Conservation (phyloP, 805 yeast genomes). For the Kodamaea neixiangensis region DNA sequence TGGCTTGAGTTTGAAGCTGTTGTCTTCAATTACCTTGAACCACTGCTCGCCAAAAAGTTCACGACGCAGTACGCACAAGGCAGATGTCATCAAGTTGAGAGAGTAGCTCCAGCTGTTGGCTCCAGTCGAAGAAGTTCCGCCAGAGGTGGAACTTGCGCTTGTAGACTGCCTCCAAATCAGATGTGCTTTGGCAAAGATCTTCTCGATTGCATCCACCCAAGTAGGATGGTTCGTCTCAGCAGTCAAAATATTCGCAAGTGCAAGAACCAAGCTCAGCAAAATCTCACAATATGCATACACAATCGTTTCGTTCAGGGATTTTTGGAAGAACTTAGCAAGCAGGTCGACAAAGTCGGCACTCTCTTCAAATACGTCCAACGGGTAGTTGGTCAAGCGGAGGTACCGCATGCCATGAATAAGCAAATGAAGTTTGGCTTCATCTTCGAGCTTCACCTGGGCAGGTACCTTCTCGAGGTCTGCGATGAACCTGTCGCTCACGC, state of each 20-base stretch:
- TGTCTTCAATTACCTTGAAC: constrained; percentile 66
- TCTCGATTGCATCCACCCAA: constrained; percentile 81
- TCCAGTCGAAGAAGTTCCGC: neutral
- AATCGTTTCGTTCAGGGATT: constrained; percentile 64
- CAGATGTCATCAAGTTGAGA: constrained; percentile 66
- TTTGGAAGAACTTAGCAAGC: constrained; percentile 76
- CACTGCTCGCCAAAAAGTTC: constrained; percentile 72
- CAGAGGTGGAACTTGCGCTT: constrained; percentile 1
- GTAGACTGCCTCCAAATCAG: constrained; percentile 45
- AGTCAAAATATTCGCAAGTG: constrained; percentile 80
- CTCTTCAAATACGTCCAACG: constrained; percentile 89
- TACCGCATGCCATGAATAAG: constrained; percentile 92
- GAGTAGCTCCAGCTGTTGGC: constrained; percentile 62
- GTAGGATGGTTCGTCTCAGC: constrained; percentile 96
- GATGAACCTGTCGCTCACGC: constrained; percentile 90
- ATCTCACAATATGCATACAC: constrained; percentile 84
- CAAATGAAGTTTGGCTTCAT: constrained; percentile 62
- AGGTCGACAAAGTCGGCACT: constrained; percentile 88
- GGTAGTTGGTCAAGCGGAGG: constrained; percentile 74
- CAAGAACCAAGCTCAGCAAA: constrained; percentile 68
- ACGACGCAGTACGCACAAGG: constrained; percentile 78
- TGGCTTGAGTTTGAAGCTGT: constrained; percentile 62
- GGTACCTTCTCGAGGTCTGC: constrained; percentile 90
- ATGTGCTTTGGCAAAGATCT: constrained; percentile 55
- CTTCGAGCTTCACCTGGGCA: constrained; percentile 29